Conservation (phyloP, 441 rosid genomes). For the Erysimum pusillum region DNA sequence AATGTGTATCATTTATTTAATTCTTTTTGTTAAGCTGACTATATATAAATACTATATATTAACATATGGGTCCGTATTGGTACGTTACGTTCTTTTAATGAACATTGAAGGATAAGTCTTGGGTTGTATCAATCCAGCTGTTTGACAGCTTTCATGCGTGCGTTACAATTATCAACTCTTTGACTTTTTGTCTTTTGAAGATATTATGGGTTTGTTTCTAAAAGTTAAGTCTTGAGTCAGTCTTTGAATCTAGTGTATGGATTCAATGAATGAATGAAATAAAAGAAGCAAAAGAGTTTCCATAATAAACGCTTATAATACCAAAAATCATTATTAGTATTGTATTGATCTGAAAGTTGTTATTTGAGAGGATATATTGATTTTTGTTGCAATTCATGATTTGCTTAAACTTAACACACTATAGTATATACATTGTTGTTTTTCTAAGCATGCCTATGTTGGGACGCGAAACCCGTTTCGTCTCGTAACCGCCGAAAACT, state of each 20-base stretch:
- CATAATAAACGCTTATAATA: background rate
- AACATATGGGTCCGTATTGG: background rate
- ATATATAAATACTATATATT: background rate
- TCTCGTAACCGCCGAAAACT: too few relatives aligned
- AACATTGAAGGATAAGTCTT: background rate
- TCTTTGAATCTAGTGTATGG: background rate
- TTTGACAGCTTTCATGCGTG: slow-evolving; percentile 9
- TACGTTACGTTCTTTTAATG: slow-evolving; percentile 17
- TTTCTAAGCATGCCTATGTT: too few relatives aligned
- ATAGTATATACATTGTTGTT: too few relatives aligned
- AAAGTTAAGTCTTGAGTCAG: background rate
- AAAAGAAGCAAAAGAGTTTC: background rate
- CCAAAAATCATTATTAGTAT: background rate
- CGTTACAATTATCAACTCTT: slow-evolving; percentile 3
- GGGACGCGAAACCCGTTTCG: too few relatives aligned
- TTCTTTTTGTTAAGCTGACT: slow-evolving; percentile 29
- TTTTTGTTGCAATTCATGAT: background rate
- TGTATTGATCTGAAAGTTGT: background rate
- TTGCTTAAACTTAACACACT: background rate
- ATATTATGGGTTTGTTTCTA: slow-evolving; percentile 5
- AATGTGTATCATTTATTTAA: slow-evolving; percentile 27
- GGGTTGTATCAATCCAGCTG: slow-evolving; percentile 9
- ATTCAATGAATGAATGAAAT: slow-evolving; percentile 7
- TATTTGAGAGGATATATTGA: too few relatives aligned
- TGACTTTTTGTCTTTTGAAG: slow-evolving; percentile 20